Conservation (phyloP, 1,284 basidiomycete genomes). For the Cryptococcus sp. region DNA sequence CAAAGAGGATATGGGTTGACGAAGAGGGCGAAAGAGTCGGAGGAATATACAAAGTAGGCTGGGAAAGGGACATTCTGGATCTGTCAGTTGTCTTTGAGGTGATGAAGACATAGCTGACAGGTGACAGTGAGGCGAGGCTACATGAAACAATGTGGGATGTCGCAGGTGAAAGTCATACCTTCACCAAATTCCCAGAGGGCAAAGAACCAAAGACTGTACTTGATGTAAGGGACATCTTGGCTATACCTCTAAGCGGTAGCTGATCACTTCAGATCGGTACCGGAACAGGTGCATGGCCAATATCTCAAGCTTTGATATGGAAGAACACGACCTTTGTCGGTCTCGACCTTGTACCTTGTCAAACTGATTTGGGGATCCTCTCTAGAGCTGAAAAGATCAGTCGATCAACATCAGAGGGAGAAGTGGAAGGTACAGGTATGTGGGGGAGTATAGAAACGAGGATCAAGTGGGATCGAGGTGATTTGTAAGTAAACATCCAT, state of each 20-base stretch:
- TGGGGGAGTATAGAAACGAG: slow-evolving; percentile 36
- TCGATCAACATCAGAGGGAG: slow-evolving; percentile 10
- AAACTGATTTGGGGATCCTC: slow-evolving; percentile 27
- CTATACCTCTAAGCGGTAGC: too few relatives aligned
- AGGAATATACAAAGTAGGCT: slow-evolving; percentile 37
- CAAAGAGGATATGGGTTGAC: not conserved
- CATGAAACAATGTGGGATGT: slow-evolving; percentile 42
- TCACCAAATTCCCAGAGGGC: slow-evolving; percentile 18
- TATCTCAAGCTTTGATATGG: slow-evolving; percentile 41
- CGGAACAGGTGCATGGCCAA: slow-evolving; percentile 43
- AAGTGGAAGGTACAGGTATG: slow-evolving; percentile 16
- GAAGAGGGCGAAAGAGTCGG: not conserved
- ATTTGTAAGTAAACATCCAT: slow-evolving; percentile 37
- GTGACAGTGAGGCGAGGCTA: slow-evolving; percentile 33
- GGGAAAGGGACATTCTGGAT: slow-evolving; percentile 41
- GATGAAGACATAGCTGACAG: not conserved
- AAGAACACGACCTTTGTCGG: slow-evolving; percentile 35
- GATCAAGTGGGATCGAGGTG: slow-evolving; percentile 36
- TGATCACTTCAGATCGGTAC: slow-evolving; percentile 31
- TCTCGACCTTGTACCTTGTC: slow-evolving; percentile 36
- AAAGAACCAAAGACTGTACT: slow-evolving; percentile 33
- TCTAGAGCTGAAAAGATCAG: slow-evolving; percentile 17
- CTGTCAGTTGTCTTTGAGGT: slow-evolving; percentile 21
- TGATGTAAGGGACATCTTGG: slow-evolving; percentile 29
- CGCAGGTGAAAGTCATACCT: slow-evolving; percentile 31